Evolutionary conservation across 371 early-diverging fungal species (phyloP), one percentile per base, ranked within the genome.

Genomic region (Rhizopus delemar): DNA sequence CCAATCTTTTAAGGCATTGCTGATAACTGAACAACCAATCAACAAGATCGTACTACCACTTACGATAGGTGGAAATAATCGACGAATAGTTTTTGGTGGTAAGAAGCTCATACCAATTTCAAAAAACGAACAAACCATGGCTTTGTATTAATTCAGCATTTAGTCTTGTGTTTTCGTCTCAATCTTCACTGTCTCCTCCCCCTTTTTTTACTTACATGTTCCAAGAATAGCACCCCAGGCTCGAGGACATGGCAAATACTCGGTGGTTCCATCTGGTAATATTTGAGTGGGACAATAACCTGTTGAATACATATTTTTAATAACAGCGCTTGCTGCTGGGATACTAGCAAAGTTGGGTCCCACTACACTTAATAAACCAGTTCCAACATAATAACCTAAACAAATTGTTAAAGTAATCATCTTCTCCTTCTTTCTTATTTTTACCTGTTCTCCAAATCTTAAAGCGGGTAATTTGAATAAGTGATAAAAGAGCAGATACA

Each of bases 211-310:
- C 67, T 70, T 74, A 63, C 77, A 75, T 29, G 86, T 86, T 29
- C 86, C 86, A 8, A 86, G 65, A 54, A 81, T 75, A 2, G 84
- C 85, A 34, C 86, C 86, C 76, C 78, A 86, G 5, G 80, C 86
- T 16, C 74, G 57, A 15, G 78, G 81, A 51, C 86, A 86, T 3
- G 86, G 73, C 3, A 79, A 59, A 51, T 79, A 74, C 8, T 62
- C 57, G 12, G 57, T 59, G 7, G 81, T 73, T 4, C 86, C 86
- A 34, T 77, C 77, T 9, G 62, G 68, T 7, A 77, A 59, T 5
- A 58, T 60, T n/a, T 65, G 50, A 3, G 80, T 75, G 12, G 75
- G 72, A 51, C 81, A 81, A 57, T 65, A 80, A 8, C 81, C 81
- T 49, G 46, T 74, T 3, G 68, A 39, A 48, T 76, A 79, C 74